phyloP scores from a whole-genome alignment of 2,329 filamentous ascomycete genomes.

The Incumbomyces delicatus region DNA sequence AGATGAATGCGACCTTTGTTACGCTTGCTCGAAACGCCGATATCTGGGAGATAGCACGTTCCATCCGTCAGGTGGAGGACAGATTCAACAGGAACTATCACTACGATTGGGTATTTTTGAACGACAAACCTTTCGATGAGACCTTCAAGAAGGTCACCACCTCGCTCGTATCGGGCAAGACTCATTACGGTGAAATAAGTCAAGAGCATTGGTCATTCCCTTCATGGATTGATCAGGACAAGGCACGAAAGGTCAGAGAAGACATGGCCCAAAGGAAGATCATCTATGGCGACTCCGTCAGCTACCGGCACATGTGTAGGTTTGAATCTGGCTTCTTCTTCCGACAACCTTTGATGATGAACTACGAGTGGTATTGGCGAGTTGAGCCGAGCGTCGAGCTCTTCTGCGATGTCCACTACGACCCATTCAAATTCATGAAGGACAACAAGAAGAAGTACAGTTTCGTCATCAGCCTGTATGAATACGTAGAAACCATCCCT shows the following conservation, averaged over 20 bases:
- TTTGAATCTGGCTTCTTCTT: constrained; percentile 99
- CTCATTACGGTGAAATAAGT: constrained; percentile 81
- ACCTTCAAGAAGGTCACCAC: constrained; percentile 87
- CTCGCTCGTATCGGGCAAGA: constrained; percentile 83
- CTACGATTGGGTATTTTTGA: constrained; percentile 99
- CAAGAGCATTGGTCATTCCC: constrained; percentile 97
- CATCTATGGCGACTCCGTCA: constrained; percentile 94
- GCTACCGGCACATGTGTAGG: constrained; percentile 98
- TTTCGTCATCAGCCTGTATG: constrained; percentile 89
- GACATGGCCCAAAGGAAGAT: constrained; percentile 92
- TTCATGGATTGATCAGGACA: constrained; percentile 88
- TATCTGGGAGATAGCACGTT: constrained; percentile 92
- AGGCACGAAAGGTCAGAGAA: constrained; percentile 78
- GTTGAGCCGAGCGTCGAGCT: constrained; percentile 96
- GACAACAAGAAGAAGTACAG: constrained; percentile 98
- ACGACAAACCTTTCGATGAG: constrained; percentile 88
- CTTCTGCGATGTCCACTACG: constrained; percentile 90
- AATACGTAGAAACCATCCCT: constrained; percentile 92
- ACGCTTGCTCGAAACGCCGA: constrained; percentile 88
- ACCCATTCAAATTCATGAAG: constrained; percentile 93
- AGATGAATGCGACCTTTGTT: constrained; percentile 96
- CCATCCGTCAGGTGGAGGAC: constrained; percentile 93
- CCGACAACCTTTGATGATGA: constrained; percentile 81
- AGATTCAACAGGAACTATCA: constrained; percentile 94
- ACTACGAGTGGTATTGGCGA: constrained; percentile 99